A percentile compares a stretch with the other conserved stretches of the same genome.
These are phyloP conservation scores for Williopsis jadinii DNA, from an alignment of 1,139 yeast species.

Conservation along the genomic window DNA sequence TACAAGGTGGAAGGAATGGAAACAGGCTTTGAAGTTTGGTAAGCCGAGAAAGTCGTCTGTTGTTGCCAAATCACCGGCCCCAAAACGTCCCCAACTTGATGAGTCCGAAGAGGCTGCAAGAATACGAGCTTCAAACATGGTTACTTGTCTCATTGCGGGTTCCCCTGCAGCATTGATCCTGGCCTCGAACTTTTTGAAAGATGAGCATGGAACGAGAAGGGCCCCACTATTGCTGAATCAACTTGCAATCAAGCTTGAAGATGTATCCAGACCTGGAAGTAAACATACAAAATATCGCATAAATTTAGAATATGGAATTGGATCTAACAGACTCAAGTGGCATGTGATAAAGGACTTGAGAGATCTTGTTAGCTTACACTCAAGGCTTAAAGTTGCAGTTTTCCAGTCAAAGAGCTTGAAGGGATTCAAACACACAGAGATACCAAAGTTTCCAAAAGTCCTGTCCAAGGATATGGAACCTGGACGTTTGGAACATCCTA, in stretches of 20 bases:
- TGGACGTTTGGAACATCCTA: slow-evolving; percentile 8
- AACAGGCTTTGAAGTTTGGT: slow-evolving; percentile 20
- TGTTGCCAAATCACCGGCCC: background rate
- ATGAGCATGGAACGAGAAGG: slow-evolving; percentile 69
- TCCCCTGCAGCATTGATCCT: slow-evolving; percentile 73
- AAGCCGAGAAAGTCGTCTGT: slow-evolving; percentile 8
- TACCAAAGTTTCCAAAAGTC: slow-evolving; percentile 37
- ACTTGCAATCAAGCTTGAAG: slow-evolving; percentile 59
- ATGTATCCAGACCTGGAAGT: slow-evolving; percentile 11
- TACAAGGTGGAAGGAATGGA: slow-evolving; percentile 21
- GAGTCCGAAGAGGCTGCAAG: slow-evolving; percentile 19
- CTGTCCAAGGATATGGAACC: slow-evolving; percentile 17
- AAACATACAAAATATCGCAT: slow-evolving; percentile 41
- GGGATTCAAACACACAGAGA: slow-evolving; percentile 27
- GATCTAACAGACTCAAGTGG: slow-evolving; percentile 77
- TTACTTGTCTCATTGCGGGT: slow-evolving; percentile 63
- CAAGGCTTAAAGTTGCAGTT: slow-evolving; percentile 49
- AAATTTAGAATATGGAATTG: slow-evolving; percentile 85
- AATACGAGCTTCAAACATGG: slow-evolving; percentile 47
- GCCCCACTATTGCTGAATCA: slow-evolving; percentile 78
- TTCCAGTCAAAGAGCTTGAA: slow-evolving; percentile 30
- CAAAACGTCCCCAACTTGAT: slow-evolving; percentile 5
- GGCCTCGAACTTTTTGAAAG: slow-evolving; percentile 69
- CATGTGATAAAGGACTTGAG: slow-evolving; percentile 63
- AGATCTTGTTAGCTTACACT: slow-evolving; percentile 65